Evolutionary conservation across 805 yeast species (phyloP), one percentile per base, ranked within the genome.

Genomic region (Dipodascopsis uninucleata): DNA sequence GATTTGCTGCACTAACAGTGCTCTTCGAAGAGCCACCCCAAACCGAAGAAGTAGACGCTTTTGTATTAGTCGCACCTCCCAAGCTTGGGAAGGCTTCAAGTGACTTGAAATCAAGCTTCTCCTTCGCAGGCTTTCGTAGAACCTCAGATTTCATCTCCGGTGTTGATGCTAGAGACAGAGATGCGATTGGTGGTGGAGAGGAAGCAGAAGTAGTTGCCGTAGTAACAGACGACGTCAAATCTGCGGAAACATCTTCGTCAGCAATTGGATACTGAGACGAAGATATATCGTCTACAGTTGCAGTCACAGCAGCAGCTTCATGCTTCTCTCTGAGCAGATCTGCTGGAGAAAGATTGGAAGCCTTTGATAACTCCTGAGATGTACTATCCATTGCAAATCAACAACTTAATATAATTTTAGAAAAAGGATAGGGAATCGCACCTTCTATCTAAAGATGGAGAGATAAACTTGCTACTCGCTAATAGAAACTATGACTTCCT

Each of bases 61-160:
- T 32, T 16, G 36, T 31, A n/a, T 36, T 17, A 10, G 40, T 12
- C 10, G 42, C n/a, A 14, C 49, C 48, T 16, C 61, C 62, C n/a
- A 61, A 53, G 6, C 61, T 35, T 4, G 65, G 65, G 46, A 61
- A 61, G 5, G 62, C 57, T 17, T 61, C 64, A 25, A 57, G 42
- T 4, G 65, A 61, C 18, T 47, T 28, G 35, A 61, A 41, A 33
- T 60, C 62, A 25, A 58, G 43, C 31, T 41, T 49, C 35, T 39
- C 54, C 36, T 38, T 45, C 4, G 47, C 12, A 5, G 32, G 26
- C 23, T 21, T 31, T 34, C 38, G 40, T n/a, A n/a, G n/a, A n/a
- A n/a, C n/a, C 12, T n/a, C 10, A 32, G 44, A 10, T 18, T 9
- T 12, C 9, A 22, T 3, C 3, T 12, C 2, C 28, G 28, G 33